Evolutionary conservation across 768 basidiomycete species (phyloP), one percentile per base, ranked within the genome.

Genomic region (Boletus reticuloceps): DNA sequence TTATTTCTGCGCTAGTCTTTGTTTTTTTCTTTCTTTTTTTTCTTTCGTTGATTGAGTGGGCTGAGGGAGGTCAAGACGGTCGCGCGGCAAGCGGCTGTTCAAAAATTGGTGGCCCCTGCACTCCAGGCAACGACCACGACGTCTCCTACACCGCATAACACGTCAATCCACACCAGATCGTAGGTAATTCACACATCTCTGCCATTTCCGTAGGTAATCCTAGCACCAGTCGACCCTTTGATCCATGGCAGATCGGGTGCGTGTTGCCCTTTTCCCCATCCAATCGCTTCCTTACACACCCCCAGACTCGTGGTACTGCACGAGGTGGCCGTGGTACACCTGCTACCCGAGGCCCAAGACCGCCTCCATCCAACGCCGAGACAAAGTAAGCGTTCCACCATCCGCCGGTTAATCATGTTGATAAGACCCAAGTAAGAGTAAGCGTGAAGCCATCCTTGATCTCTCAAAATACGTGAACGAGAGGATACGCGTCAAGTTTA

Each of bases 381-480:
- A 57, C 60, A 51, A 71, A 62, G 72, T 73, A 54, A 60, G 71
- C 47, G 39, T 47, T 8, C 50, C 32, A 45, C 51, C 46, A 31
- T 9, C 48, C 32, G 39, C 46, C 46, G 14, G 17, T 47, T 51
- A 58, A 64, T 52, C 59, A 38, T 64, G 51, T 71, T 71, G 67
- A 72, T 60, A 55, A 64, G 58, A 64, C 62, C 60, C 59, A 69
- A 71, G 69, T 49, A 71, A 72, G 67, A 58, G 69, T 42, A 91
- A 89, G 70, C 83, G 91, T 41, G 96, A 98, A 72, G 91, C 93
- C 29, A 98, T 98, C 72, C 84, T 98, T 32, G 94, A 98, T 71
- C 85, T 98, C 32, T 85, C 90, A 47, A 95, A 96, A 72, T 98
- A 97, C 64, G 89, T 89, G 50, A 91, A 96, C 71, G 86, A 94